Evolutionary conservation across 2,329 filamentous ascomycete species (phyloP).

Genomic region (Cercospora sojina): DNA sequence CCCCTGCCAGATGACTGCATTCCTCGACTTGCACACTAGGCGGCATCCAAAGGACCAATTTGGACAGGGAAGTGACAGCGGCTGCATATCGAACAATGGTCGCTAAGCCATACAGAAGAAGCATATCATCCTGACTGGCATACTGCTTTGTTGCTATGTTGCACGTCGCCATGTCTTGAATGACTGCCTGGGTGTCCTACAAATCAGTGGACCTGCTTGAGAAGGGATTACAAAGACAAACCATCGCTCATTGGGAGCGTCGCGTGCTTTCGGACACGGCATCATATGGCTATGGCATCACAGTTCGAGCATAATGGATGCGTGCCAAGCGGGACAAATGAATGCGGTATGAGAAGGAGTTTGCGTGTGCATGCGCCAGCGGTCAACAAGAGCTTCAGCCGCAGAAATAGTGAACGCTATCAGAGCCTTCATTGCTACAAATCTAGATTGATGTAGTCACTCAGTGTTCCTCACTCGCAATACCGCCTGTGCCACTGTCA

Average conservation of each 20-base stretch:
- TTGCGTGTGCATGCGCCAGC: neutral
- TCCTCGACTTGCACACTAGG: neutral
- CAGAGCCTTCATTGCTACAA: neutral
- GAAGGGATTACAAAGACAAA: neutral
- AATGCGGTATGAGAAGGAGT: neutral
- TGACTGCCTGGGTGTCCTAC: neutral
- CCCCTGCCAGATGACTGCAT: neutral
- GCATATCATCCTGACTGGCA: neutral
- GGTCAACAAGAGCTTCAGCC: neutral
- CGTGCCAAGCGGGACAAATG: neutral
- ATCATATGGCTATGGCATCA: neutral
- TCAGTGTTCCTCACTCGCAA: neutral
- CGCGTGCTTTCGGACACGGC: neutral
- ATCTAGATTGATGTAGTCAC: neutral
- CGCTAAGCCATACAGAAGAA: neutral
- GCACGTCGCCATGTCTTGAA: neutral
- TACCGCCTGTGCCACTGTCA: neutral
- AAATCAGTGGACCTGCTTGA: neutral
- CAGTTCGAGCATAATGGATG: neutral
- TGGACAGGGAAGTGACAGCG: neutral
- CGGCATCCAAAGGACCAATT: neutral
- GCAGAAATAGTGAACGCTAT: neutral
- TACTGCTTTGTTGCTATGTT: neutral
- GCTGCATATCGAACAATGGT: neutral
- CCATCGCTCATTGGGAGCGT: neutral